Conservation (phyloP, 1,139 yeast species). For the Protomyces inundatus region DNA sequence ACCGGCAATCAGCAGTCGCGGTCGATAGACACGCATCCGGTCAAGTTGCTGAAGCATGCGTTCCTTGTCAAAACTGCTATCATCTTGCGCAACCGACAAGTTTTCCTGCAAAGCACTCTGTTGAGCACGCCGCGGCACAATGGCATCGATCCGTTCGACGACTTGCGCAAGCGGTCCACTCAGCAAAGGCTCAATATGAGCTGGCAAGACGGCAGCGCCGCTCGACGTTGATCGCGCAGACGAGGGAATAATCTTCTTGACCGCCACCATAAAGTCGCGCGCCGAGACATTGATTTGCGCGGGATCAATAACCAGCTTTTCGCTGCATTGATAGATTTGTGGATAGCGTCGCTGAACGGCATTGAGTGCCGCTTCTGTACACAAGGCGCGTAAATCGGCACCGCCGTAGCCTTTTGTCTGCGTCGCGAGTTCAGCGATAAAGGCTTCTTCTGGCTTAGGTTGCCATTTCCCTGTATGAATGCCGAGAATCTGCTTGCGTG, state of each 20-base stretch:
- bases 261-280: constrained; percentile 77
- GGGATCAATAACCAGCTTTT: constrained; percentile 71
- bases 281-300: constrained; percentile 68
- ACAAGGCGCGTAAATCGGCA: constrained; percentile 88
- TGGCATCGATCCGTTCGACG: constrained; percentile 48
- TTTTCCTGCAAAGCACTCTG: constrained; percentile 65
- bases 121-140: constrained; percentile 62
- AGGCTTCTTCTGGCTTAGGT: constrained; percentile 57
- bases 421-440: constrained; percentile 63
- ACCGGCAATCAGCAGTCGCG: constrained; percentile 72
- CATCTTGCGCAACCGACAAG: constrained; percentile 54
- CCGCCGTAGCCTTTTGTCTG: constrained; percentile 97
- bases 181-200: constrained; percentile 60
- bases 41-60: constrained; percentile 52
- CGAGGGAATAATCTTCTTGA: constrained; percentile 81
- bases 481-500: constrained; percentile 68
- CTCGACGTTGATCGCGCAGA: constrained; percentile 79
- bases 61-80: constrained; percentile 66
- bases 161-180: constrained; percentile 48
- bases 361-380: constrained; percentile 91
- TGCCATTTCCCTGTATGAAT: constrained; percentile 90
- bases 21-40: constrained; percentile 69
- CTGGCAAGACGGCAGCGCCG: constrained; percentile 74
- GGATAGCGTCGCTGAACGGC: constrained; percentile 91
- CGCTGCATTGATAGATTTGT: constrained; percentile 75